Conservation (phyloP, 2,329 filamentous ascomycete species). For the Penicillium sp. region DNA sequence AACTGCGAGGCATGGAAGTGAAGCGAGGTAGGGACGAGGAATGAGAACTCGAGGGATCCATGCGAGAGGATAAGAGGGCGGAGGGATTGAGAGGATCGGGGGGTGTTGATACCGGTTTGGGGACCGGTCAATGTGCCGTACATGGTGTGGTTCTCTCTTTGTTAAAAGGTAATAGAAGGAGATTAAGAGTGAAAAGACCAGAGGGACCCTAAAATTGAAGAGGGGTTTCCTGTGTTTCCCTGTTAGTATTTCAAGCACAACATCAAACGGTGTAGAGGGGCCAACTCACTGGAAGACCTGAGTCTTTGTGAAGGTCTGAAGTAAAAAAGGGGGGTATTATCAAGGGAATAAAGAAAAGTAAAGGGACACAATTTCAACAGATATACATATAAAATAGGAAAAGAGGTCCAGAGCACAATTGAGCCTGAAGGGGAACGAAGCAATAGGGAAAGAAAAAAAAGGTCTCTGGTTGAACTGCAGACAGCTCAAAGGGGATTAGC, state of each 20-base stretch:
- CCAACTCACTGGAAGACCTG: slow-evolving; percentile 1
- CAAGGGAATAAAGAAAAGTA: slow-evolving; percentile 11
- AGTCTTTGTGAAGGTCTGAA: not conserved
- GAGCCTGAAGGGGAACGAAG: slow-evolving; percentile 5
- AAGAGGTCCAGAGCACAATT: slow-evolving; percentile 13
- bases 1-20: slow-evolving; percentile 96
- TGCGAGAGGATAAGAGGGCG: slow-evolving; percentile 88
- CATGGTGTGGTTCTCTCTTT: slow-evolving; percentile 58
- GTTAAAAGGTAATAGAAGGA: not conserved
- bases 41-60: slow-evolving; percentile 92
- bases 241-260: not conserved
- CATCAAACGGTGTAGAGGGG: not conserved
- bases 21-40: slow-evolving; percentile 89
- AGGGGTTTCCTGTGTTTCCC: not conserved
- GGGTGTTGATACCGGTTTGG: slow-evolving; percentile 95
- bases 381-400: slow-evolving; percentile 12
- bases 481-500: slow-evolving; percentile 37
- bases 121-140: slow-evolving; percentile 78
- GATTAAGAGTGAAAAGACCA: slow-evolving; percentile 1
- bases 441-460: slow-evolving; percentile 17
- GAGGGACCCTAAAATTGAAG: slow-evolving; percentile 4
- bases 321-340: slow-evolving; percentile 7
- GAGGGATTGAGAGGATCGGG: slow-evolving; percentile 87
- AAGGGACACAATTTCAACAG: slow-evolving; percentile 9
- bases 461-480: slow-evolving; percentile 34